Evolutionary conservation across 23 red algal species (phyloP).

Genomic region (Gracilaria gracilis): DNA sequence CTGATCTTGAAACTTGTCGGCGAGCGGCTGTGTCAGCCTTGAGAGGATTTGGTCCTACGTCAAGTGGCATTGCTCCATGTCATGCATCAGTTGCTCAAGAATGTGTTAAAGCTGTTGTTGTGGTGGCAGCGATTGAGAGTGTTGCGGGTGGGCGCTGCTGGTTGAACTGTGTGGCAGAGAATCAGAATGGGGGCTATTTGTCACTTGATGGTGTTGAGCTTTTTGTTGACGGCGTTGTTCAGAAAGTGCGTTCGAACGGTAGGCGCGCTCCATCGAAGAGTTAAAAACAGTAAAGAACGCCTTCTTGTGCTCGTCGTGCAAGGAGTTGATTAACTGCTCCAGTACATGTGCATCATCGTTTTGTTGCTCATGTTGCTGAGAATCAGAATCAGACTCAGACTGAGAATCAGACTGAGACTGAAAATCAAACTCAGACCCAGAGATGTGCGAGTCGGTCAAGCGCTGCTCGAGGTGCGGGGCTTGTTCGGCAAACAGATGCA

Average conservation of each 20-base stretch:
- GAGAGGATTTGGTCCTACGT: conserved; percentile 36
- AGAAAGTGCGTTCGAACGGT: background rate
- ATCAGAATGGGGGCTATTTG: too few relatives aligned
- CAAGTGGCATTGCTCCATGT: conserved; percentile 30
- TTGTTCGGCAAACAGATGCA: too few relatives aligned
- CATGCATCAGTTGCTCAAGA: conserved; percentile 28
- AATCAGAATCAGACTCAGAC: too few relatives aligned
- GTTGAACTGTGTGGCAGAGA: too few relatives aligned
- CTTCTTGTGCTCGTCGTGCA: conserved; percentile 16
- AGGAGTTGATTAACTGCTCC: conserved; percentile 20
- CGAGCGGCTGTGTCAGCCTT: conserved; percentile 15
- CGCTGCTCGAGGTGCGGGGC: background rate
- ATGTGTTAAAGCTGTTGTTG: background rate
- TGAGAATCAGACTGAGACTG: too few relatives aligned
- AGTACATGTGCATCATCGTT: conserved; percentile 27
- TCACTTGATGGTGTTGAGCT: background rate
- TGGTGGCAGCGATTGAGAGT: too few relatives aligned
- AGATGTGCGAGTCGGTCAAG: background rate
- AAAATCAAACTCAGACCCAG: too few relatives aligned
- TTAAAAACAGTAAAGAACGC: conserved; percentile 10
- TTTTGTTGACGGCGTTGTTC: background rate
- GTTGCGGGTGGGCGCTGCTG: too few relatives aligned
- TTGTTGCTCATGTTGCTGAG: background rate
- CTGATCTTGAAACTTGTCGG: conserved; percentile 1
- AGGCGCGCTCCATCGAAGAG: background rate